Conservation (phyloP, 169 alveolate species). For the Plasmodium fragile region DNA sequence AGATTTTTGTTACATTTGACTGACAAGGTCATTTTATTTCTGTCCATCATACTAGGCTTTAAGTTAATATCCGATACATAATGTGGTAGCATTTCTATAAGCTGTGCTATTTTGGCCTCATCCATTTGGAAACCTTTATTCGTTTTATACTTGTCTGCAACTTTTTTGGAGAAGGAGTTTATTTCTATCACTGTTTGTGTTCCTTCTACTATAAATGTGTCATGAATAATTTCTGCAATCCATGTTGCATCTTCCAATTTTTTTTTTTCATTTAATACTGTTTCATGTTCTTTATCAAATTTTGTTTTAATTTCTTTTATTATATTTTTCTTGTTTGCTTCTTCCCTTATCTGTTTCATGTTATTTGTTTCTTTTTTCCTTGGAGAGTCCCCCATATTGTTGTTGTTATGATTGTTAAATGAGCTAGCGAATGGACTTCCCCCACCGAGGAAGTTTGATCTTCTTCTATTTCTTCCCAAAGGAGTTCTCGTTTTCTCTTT, state of each 20-base stretch:
- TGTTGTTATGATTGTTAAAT: background rate
- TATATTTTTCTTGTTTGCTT: conserved; percentile 67
- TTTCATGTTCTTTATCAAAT: conserved; percentile 60
- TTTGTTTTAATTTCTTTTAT: conserved; percentile 50
- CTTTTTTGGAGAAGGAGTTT: conserved; percentile 35
- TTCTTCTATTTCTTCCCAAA: conserved; percentile 72
- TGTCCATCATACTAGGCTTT: conserved; percentile 60
- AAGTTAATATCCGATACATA: conserved; percentile 31
- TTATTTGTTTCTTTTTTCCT: conserved; percentile 60
- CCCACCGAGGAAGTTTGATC: background rate
- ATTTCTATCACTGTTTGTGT: conserved; percentile 41
- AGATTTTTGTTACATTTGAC: conserved; percentile 54
- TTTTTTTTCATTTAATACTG: conserved; percentile 48
- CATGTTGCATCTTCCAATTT: conserved; percentile 69
- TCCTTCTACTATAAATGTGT: conserved; percentile 54
- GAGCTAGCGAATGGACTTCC: background rate
- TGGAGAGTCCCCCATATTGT: conserved; percentile 19
- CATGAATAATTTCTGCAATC: conserved; percentile 74
- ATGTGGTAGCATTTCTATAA: conserved; percentile 42
- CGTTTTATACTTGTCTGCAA: conserved; percentile 64
- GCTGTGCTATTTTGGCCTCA: conserved; percentile 23
- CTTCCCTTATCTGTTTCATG: conserved; percentile 68
- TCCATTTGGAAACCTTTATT: conserved; percentile 43
- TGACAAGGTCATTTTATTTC: conserved; percentile 29
- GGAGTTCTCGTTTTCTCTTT: conserved; percentile 76